phyloP scores from a whole-genome alignment of 495 filamentous ascomycete species.

The Annulohypoxylon stygium region DNA sequence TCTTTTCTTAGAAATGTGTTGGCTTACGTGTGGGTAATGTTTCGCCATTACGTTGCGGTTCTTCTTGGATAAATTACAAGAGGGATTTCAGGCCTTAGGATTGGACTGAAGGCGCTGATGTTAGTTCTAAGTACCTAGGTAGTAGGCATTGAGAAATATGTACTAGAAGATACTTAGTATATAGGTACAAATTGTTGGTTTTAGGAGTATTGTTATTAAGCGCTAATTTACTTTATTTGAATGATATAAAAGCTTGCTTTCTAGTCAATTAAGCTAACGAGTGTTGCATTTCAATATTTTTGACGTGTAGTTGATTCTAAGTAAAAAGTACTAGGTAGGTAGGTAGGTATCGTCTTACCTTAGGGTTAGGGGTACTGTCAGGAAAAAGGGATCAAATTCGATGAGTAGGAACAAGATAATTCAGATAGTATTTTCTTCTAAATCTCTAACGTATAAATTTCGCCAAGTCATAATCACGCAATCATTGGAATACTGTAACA shows the following conservation, averaged over 20 bases:
- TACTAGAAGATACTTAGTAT: neutral
- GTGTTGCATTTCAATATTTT: too few species aligned
- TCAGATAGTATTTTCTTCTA: neutral
- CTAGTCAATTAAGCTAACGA: too few species aligned
- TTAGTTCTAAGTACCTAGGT: neutral
- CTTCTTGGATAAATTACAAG: neutral
- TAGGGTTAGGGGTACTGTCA: neutral
- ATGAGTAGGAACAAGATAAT: neutral
- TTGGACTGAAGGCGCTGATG: neutral
- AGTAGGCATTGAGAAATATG: too few species aligned
- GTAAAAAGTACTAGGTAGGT: too few species aligned
- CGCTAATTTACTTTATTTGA: neutral
- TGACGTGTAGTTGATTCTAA: too few species aligned
- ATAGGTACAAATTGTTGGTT: neutral
- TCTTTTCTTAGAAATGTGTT: slow-evolving; percentile 5
- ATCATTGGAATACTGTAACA: slow-evolving; percentile 14
- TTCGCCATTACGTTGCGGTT: neutral
- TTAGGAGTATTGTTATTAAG: neutral
- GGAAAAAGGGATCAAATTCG: neutral
- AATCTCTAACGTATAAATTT: too few species aligned
- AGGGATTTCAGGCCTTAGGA: neutral
- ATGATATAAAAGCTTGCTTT: neutral
- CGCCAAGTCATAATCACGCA: neutral
- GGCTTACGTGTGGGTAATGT: slow-evolving; percentile 3
- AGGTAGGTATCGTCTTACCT: neutral